Percentiles rank a stretch among this genome's conserved stretches.
These are phyloP conservation scores for Protomyces lactucae-debilis DNA, from an alignment of 1,139 yeast species.

Conservation along the genomic window DNA sequence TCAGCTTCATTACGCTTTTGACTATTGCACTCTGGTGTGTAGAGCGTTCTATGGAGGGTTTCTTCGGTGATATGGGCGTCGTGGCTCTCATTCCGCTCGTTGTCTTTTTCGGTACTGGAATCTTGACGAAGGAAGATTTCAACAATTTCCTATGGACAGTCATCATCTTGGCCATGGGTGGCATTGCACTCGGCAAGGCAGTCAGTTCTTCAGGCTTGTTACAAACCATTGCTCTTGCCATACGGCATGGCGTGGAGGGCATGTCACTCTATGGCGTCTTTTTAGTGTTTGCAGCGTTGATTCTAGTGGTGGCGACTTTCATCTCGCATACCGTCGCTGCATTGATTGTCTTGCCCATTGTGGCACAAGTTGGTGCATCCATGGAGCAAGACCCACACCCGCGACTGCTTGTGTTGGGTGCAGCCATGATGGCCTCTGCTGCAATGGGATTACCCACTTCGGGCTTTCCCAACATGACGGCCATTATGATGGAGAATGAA, in stretches of 20 bases:
- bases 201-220: slow-evolving; percentile 82
- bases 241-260: slow-evolving; percentile 55
- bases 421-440: slow-evolving; percentile 78
- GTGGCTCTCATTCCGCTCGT: slow-evolving; percentile 80
- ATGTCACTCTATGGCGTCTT: slow-evolving; percentile 64
- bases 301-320: slow-evolving; percentile 81
- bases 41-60: slow-evolving; percentile 58
- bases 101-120: slow-evolving; percentile 79
- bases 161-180: slow-evolving; percentile 93
- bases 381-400: slow-evolving; percentile 64
- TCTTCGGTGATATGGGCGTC: slow-evolving; percentile 86
- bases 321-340: slow-evolving; percentile 97
- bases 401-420: slow-evolving; percentile 67
- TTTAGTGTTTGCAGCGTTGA: slow-evolving; percentile 70
- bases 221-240: slow-evolving; percentile 65
- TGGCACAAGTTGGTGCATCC: slow-evolving; percentile 75
- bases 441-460: slow-evolving; percentile 97
- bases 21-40: slow-evolving; percentile 87
- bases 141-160: slow-evolving; percentile 94
- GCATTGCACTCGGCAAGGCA: slow-evolving; percentile 86
- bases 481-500: slow-evolving; percentile 86
- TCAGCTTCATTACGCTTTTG: slow-evolving; percentile 56
- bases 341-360: slow-evolving; percentile 78
- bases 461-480: slow-evolving; percentile 95
- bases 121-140: slow-evolving; percentile 76